Percentiles rank a stretch among this genome's conserved stretches.
Conservation (phyloP, 2,329 filamentous ascomycete species). For the Alternaria atra region DNA sequence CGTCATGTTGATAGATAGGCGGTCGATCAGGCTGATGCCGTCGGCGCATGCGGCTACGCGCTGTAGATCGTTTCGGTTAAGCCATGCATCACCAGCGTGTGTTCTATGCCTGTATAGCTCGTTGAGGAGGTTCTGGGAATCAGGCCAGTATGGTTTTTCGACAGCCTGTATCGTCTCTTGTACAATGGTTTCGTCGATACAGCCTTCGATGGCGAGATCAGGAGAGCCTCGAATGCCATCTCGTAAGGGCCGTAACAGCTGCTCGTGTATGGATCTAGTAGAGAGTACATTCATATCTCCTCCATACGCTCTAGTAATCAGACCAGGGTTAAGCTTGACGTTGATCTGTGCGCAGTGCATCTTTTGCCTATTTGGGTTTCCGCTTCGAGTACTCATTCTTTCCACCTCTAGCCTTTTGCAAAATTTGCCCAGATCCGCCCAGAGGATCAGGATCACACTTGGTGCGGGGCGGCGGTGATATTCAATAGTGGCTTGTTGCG, state of each 20-base stretch:
- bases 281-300: no score
- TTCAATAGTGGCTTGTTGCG: background rate
- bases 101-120: background rate
- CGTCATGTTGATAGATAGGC: background rate
- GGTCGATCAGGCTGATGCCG: background rate
- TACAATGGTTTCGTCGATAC: background rate
- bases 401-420: constrained; percentile 1
- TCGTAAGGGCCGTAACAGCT: background rate
- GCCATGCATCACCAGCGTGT: background rate
- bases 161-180: background rate
- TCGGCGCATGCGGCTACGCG: background rate
- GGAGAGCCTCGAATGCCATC: background rate
- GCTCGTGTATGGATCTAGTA: background rate
- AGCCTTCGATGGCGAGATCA: background rate
- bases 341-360: no score
- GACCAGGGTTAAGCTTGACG: no score
- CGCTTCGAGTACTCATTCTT: background rate
- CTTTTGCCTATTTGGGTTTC: no score
- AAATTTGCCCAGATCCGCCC: background rate
- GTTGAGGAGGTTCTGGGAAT: background rate
- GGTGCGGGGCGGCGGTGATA: background rate
- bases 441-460: background rate
- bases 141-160: background rate
- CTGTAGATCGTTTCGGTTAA: background rate
- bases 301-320: no score